Evolutionary conservation across 352 stramenopile species (phyloP).

Genomic region (Saprolegnia parasitica): DNA sequence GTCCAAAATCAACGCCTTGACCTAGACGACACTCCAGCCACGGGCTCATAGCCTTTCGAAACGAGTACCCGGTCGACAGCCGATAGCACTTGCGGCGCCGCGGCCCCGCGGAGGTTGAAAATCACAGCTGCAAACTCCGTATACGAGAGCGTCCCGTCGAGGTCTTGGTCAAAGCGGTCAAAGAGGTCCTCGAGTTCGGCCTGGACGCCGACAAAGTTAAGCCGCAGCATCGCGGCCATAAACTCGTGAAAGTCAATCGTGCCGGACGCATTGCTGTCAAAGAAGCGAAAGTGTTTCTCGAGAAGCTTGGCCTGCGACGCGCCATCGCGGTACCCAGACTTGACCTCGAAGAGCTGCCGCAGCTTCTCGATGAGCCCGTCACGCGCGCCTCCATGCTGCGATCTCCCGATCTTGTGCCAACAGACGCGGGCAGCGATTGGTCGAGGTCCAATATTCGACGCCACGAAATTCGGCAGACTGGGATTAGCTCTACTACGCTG

Average conservation of each 20-base stretch:
- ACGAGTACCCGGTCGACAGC: slow-evolving; percentile 16
- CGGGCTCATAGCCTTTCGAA: slow-evolving; percentile 11
- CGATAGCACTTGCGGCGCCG: neutral
- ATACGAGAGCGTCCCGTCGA: slow-evolving; percentile 73
- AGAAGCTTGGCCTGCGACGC: slow-evolving; percentile 47
- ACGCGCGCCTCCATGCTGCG: slow-evolving; percentile 40
- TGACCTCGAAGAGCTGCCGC: slow-evolving; percentile 59
- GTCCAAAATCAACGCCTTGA: slow-evolving; percentile 53
- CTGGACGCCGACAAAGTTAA: slow-evolving; percentile 88
- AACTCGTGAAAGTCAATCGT: slow-evolving; percentile 87
- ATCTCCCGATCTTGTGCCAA: neutral
- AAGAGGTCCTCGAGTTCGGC: slow-evolving; percentile 82
- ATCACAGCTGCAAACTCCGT: slow-evolving; percentile 57
- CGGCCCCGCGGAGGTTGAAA: slow-evolving; percentile 34
- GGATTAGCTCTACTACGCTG: neutral
- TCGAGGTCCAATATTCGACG: neutral
- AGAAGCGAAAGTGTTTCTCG: slow-evolving; percentile 67
- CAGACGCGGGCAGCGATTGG: neutral
- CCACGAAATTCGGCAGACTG: neutral
- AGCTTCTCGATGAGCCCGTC: slow-evolving; percentile 51
- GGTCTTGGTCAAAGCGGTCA: slow-evolving; percentile 82
- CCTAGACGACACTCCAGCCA: slow-evolving; percentile 39
- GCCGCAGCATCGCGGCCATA: slow-evolving; percentile 67
- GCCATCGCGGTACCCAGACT: slow-evolving; percentile 64
- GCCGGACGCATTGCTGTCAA: slow-evolving; percentile 66